Percentiles rank a stretch among this genome's conserved stretches.
Evolutionary conservation across 352 stramenopile genomes (phyloP).

Genomic region (Phytophthora ohioensis): DNA sequence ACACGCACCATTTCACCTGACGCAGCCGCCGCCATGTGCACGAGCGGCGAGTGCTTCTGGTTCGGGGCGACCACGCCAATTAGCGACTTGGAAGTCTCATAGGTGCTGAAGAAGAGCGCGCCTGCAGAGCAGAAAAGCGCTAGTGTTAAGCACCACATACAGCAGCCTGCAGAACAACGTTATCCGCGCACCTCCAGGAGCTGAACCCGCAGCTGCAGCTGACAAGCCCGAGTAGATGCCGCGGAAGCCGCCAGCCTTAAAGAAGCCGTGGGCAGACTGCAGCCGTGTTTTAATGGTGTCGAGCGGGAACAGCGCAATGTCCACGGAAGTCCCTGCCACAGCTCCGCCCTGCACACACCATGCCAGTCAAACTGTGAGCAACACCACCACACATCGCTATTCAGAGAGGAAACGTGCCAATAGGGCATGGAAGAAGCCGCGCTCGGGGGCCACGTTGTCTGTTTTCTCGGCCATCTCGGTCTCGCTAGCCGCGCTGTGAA

Average conservation of each 20-base stretch:
- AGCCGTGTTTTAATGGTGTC: constrained; percentile 99
- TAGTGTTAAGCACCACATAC: constrained; percentile 1
- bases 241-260: constrained; percentile 97
- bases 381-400: background rate
- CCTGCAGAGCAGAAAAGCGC: constrained; percentile 47
- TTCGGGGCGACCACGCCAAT: constrained; percentile 64
- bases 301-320: constrained; percentile 98
- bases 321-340: constrained; percentile 96
- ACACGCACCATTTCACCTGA: constrained; percentile 92
- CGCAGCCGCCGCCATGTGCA: constrained; percentile 96
- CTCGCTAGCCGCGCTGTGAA: constrained; percentile 1
- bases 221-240: constrained; percentile 93
- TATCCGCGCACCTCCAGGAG: constrained; percentile 77
- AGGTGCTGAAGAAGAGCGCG: constrained; percentile 91
- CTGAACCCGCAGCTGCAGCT: constrained; percentile 91
- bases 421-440: constrained; percentile 74
- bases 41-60: constrained; percentile 85
- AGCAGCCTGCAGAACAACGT: background rate
- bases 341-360: constrained; percentile 83
- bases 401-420: constrained; percentile 44
- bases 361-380: constrained; percentile 15
- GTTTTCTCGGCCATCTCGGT: constrained; percentile 34
- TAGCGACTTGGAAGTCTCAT: constrained; percentile 91
- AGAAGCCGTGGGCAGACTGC: constrained; percentile 97
- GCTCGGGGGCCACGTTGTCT: constrained; percentile 43